These are phyloP conservation scores for Eucalyptus victrix DNA, from an alignment of 345 rosid species.

Conservation along the genomic window DNA sequence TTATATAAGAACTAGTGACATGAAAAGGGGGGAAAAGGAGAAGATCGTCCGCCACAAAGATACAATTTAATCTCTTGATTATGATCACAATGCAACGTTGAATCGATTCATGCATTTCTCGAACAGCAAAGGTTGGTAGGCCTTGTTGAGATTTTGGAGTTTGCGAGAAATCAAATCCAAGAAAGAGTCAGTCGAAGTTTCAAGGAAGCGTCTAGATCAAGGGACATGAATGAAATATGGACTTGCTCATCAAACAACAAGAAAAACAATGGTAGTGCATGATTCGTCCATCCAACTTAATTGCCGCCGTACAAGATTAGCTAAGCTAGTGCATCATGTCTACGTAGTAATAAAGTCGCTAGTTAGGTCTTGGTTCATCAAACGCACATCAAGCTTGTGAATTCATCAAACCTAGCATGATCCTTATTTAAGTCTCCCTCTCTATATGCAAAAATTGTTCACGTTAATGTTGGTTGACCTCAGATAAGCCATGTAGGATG, in stretches of 20 bases:
- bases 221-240: not conserved
- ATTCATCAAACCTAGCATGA: too few relatives aligned
- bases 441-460: too few relatives aligned
- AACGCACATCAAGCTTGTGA: too few relatives aligned
- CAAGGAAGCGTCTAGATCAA: not conserved
- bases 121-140: not conserved
- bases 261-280: not conserved
- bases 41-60: too few relatives aligned
- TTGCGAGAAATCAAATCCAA: not conserved
- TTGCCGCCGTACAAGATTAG: not conserved
- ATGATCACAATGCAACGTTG: conserved; percentile 18
- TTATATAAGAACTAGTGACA: too few relatives aligned
- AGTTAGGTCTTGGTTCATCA: too few relatives aligned
- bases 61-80: not conserved
- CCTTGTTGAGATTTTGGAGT: not conserved
- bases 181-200: not conserved
- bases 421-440: too few relatives aligned
- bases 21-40: too few relatives aligned
- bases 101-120: too few relatives aligned
- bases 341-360: too few relatives aligned
- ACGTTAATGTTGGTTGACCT: too few relatives aligned
- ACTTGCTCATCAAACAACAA: not conserved
- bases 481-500: too few relatives aligned
- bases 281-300: not conserved
- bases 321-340: not conserved